Conservation (phyloP, 2,329 filamentous ascomycete genomes). For the Graphilbum fragrans region DNA sequence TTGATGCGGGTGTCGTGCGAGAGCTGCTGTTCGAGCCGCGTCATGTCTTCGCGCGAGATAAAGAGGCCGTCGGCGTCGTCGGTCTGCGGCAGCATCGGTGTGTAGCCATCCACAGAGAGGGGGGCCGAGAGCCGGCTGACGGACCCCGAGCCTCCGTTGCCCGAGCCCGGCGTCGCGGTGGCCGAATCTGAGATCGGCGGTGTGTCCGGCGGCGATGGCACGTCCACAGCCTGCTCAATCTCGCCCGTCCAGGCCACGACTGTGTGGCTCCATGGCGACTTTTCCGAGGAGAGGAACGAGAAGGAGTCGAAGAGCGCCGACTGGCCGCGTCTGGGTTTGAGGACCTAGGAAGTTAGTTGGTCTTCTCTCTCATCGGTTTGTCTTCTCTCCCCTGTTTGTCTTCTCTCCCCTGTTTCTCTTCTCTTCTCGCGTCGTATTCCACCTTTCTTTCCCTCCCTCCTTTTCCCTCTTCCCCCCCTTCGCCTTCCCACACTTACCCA, state of each 20-base stretch:
- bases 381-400: neutral
- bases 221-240: constrained; percentile 42
- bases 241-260: constrained; percentile 94
- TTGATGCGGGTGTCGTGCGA: constrained; percentile 61
- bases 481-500: constrained; percentile 36
- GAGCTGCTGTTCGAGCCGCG: constrained; percentile 62
- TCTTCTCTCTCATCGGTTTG: neutral
- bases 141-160: too few relatives aligned
- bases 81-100: constrained; percentile 36
- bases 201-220: constrained; percentile 31
- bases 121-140: constrained; percentile 69
- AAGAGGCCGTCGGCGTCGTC: constrained; percentile 56
- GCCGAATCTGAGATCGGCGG: constrained; percentile 35
- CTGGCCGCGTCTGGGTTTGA: constrained; percentile 69
- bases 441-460: neutral
- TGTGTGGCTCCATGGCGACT: constrained; percentile 80
- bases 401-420: neutral
- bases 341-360: constrained; percentile 36
- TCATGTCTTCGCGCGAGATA: constrained; percentile 58
- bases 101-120: constrained; percentile 63
- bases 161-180: constrained; percentile 28
- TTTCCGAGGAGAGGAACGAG: constrained; percentile 71
- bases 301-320: constrained; percentile 91
- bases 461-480: neutral
- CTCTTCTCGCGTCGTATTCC: neutral